Base-by-base conservation (phyloP, 2,329 filamentous ascomycete species). In the Cyphellophora attinorum region DNA sequence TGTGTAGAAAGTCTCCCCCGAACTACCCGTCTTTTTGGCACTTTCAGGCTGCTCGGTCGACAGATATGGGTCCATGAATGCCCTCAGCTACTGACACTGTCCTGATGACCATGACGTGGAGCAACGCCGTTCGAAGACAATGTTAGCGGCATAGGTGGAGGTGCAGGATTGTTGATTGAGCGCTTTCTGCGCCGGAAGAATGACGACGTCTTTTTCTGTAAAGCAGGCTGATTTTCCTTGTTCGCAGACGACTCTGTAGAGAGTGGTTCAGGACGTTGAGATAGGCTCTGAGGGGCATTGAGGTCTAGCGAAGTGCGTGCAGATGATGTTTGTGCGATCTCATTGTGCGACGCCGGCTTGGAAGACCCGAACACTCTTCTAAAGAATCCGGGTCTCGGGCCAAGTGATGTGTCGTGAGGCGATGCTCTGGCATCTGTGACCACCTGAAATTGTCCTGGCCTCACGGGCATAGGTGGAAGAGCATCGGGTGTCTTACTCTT, bases 141-240 rank as follows among this genome's bases (percentile, higher is more conserved):
- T 10, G 40, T 43, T 19, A 59, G 49, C 1, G 71, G 72, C 18
- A 79, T 58, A 6, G 80, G 76, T 19, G 81, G 76, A 25, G 70
- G 70, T 8, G 40, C 37, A 29, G 58, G 55, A 43, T 93, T 86
- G 11, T 76, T 74, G 19, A 85, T 61, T 4, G 88, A 94, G 70
- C 89, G 93, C 72, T 96, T 96, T 44, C 88, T 75, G 40, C 91
- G 74, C 42, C 91, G 75, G 63, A 96, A 96, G 62, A 98, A 96
- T 1, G 85, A 89, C 1, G 89, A 93, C 3, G 85, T 76, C 58
- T 95, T 95, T 66, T 95, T 95, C 50, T 84, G 82, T 33, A 95
- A 63, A 3, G 45, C 36, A 28, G 59, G 61, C 17, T 55, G 56
- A 10, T 52, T 47, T 25, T 52, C 54, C 35, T 62, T 57, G 28